A percentile compares a stretch with the other conserved stretches of the same genome.
phyloP scores from a whole-genome alignment of 805 yeast species.

The Torulaspora delbrueckii region DNA sequence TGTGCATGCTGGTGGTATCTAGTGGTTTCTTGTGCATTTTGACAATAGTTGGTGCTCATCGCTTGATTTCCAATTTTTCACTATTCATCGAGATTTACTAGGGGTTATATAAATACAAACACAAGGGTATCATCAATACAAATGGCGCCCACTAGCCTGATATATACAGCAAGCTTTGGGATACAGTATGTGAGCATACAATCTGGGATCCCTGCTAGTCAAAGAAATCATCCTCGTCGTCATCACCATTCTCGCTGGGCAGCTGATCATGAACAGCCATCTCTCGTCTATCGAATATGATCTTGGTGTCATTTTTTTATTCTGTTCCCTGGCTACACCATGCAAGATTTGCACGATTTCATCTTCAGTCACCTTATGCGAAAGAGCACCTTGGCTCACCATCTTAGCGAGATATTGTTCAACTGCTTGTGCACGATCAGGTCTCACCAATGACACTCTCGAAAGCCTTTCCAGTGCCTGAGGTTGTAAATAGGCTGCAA shows the following conservation, averaged over 20 bases:
- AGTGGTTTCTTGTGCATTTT: background rate
- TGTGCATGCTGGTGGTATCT: background rate
- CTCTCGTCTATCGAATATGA: slow-evolving; percentile 54
- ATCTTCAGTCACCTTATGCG: slow-evolving; percentile 65
- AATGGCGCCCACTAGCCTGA: background rate
- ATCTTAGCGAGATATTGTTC: slow-evolving; percentile 72
- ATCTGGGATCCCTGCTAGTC: slow-evolving; percentile 31
- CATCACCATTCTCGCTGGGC: slow-evolving; percentile 35
- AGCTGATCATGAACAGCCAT: slow-evolving; percentile 39
- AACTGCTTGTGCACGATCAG: slow-evolving; percentile 85
- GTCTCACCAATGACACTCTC: slow-evolving; percentile 81
- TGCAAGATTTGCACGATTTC: slow-evolving; percentile 81
- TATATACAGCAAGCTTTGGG: too few species aligned
- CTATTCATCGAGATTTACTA: background rate
- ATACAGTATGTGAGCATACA: too few species aligned
- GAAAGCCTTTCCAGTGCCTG: slow-evolving; percentile 83
- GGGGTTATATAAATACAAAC: background rate
- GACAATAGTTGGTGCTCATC: background rate
- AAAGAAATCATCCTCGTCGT: slow-evolving; percentile 42
- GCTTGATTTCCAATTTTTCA: background rate
- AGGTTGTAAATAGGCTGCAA: slow-evolving; percentile 72
- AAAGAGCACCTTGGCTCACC: slow-evolving; percentile 69
- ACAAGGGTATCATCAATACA: background rate
- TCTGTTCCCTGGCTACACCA: slow-evolving; percentile 71
- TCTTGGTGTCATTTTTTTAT: slow-evolving; percentile 57